Evolutionary conservation across 1,139 yeast species (phyloP), one percentile per base, ranked within the genome.

Genomic region (Petasospora fabianii): DNA sequence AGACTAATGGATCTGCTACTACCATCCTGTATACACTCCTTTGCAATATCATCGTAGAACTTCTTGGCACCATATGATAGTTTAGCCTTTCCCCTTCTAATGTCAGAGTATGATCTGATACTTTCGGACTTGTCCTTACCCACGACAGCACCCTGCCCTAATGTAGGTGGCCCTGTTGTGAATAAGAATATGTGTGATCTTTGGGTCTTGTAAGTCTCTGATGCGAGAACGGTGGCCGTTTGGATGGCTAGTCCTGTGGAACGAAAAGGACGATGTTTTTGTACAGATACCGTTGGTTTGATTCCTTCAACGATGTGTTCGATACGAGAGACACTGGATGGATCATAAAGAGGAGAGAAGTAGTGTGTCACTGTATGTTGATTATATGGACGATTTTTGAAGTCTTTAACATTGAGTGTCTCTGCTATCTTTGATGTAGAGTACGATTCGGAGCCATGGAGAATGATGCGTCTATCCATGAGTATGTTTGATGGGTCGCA

Each of bases 101-200:
- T 73, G 59, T 78, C 84, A 34, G 75, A 70, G 60, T 79, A 84
- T 3, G 83, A 75, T 65, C 86, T 69, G 44, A 80, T 77, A 36
- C 82, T 80, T 50, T 77, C 80, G 50, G 73, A 73, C 56, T 77
- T 70, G 48, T 75, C 73, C 29, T 67, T 64, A 14, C 78, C 74
- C 27, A 77, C 84, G 53, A 77, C 74, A 58, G 73, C 62, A 44
- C 86, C 86, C 2, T 84, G 83, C 37, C 73, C 77, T 46, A 71
- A 65, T 27, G 85, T 79, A 54, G 84, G 74, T 28, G 83, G 80
- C 32, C 85, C 85, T 38, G 79, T 80, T 24, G 79, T 67, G 56
- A 79, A 78, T 44, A 77, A 61, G 62, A 75, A 66, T 44, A 78
- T 62, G 53, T 82, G 73, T 16, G 78, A 81, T 35, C 80, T 76